Percentiles rank a stretch among this genome's conserved stretches.
Evolutionary conservation across 192 early-diverging fungal species (phyloP).

Genomic region (Rhizophagus prolifer): DNA sequence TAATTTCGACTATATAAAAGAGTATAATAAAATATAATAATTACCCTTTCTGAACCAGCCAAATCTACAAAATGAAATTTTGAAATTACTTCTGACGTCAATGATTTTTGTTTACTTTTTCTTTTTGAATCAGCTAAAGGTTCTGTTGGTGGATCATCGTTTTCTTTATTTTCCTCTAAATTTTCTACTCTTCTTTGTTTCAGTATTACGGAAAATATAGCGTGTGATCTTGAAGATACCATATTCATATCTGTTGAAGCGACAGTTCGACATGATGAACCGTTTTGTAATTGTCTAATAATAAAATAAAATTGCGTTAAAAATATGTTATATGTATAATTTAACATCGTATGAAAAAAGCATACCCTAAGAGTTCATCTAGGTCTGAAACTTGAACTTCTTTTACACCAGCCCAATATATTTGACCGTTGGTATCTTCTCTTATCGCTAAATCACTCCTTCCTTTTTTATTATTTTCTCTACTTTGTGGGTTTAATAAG

Average conservation of each 20-base stretch:
- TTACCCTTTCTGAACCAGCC: conserved; percentile 87
- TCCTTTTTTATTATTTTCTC: conserved; percentile 30
- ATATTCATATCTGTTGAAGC: conserved; percentile 96
- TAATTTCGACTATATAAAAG: too few relatives aligned
- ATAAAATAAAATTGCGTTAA: too few relatives aligned
- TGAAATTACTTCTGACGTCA: conserved; percentile 55
- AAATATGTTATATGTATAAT: too few relatives aligned
- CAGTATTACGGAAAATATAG: conserved; percentile 89
- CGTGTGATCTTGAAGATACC: conserved; percentile 91
- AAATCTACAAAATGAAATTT: conserved; percentile 99
- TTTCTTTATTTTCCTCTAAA: conserved; percentile 30
- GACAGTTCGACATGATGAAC: conserved; percentile 62
- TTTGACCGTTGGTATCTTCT: conserved; percentile 84
- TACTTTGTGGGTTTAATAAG: conserved; percentile 56
- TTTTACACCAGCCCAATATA: conserved; percentile 80
- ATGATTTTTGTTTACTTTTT: conserved; percentile 26
- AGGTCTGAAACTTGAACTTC: conserved; percentile 72
- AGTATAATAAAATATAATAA: too few relatives aligned
- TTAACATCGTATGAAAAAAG: neutral
- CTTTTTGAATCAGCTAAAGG: conserved; percentile 17
- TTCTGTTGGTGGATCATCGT: conserved; percentile 18
- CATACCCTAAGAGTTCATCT: conserved; percentile 61
- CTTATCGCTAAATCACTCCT: conserved; percentile 56
- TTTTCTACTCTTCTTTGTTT: conserved; percentile 63
- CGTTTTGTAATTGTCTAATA: conserved; percentile 52